These are phyloP conservation scores for Didymellaceae sp. DNA, from an alignment of 2,329 filamentous ascomycete genomes.

Conservation along the genomic window DNA sequence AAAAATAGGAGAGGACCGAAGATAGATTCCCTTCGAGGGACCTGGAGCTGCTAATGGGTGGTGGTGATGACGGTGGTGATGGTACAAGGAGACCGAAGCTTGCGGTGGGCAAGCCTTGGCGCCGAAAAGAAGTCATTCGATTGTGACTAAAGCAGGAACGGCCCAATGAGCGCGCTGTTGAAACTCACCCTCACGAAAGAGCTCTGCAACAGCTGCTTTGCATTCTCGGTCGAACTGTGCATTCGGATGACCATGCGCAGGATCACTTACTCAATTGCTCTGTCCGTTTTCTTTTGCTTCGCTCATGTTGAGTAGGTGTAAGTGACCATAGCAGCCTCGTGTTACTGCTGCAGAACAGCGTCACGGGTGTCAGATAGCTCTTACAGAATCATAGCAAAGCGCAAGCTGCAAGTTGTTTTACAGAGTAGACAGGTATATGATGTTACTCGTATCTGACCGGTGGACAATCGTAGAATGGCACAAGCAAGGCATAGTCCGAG, in stretches of 20 bases:
- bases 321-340: neutral
- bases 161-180: constrained; percentile 14
- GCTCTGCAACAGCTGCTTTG: neutral
- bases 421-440: neutral
- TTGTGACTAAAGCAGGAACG: constrained; percentile 10
- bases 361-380: neutral
- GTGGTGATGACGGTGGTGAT: constrained; percentile 41
- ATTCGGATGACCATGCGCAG: too few species aligned
- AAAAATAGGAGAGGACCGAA: constrained; percentile 41
- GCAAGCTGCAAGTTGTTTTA: neutral
- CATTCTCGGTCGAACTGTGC: too few species aligned
- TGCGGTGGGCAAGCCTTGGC: constrained; percentile 20
- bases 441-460: neutral
- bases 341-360: neutral
- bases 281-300: too few species aligned
- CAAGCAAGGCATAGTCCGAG: too few species aligned
- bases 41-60: constrained; percentile 47
- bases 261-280: too few species aligned
- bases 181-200: constrained; percentile 8
- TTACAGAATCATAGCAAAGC: neutral
- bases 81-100: constrained; percentile 30
- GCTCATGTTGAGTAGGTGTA: neutral
- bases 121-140: constrained; percentile 23
- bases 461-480: neutral
- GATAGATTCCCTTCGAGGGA: constrained; percentile 45